phyloP scores from a whole-genome alignment of 257 asterid species.

The Leonotis leonurus region DNA sequence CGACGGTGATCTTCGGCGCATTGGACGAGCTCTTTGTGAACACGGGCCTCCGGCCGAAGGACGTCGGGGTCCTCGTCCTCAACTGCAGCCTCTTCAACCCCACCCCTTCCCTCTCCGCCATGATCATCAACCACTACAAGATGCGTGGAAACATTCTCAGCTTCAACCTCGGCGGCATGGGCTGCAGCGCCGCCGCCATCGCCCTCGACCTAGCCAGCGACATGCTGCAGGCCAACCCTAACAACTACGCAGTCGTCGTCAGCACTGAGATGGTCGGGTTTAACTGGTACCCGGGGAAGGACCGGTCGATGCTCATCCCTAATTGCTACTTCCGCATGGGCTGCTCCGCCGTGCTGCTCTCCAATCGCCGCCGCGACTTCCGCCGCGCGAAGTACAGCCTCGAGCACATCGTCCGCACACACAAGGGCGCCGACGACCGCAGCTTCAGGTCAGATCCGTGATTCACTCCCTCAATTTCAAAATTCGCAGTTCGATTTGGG shows the following conservation, averaged over 20 bases:
- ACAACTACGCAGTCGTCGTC: slow-evolving; percentile 70
- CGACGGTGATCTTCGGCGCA: slow-evolving; percentile 86
- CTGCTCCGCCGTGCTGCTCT: slow-evolving; percentile 82
- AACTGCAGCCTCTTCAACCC: slow-evolving; percentile 96
- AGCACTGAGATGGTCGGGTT: slow-evolving; percentile 92
- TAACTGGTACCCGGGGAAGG: slow-evolving; percentile 89
- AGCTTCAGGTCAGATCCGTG: too few relatives aligned
- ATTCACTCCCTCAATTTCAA: too few relatives aligned
- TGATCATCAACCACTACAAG: slow-evolving; percentile 88
- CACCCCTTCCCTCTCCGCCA: slow-evolving; percentile 97
- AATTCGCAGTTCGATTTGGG: too few relatives aligned
- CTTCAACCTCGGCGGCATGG: slow-evolving; percentile 95
- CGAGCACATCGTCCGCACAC: slow-evolving; percentile 87
- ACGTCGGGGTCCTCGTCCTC: slow-evolving; percentile 75
- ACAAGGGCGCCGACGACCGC: slow-evolving; percentile 90
- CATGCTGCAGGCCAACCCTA: slow-evolving; percentile 82
- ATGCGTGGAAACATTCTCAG: slow-evolving; percentile 87
- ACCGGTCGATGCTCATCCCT: slow-evolving; percentile 81
- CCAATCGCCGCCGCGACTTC: slow-evolving; percentile 84
- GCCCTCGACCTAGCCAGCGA: slow-evolving; percentile 84
- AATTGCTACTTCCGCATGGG: slow-evolving; percentile 95
- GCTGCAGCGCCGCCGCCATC: slow-evolving; percentile 82
- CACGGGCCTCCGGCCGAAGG: slow-evolving; percentile 58
- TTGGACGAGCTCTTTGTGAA: slow-evolving; percentile 80
- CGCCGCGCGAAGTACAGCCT: slow-evolving; percentile 75